phyloP scores from a whole-genome alignment of 179 eudicot species.

The Drosera spatulata region DNA sequence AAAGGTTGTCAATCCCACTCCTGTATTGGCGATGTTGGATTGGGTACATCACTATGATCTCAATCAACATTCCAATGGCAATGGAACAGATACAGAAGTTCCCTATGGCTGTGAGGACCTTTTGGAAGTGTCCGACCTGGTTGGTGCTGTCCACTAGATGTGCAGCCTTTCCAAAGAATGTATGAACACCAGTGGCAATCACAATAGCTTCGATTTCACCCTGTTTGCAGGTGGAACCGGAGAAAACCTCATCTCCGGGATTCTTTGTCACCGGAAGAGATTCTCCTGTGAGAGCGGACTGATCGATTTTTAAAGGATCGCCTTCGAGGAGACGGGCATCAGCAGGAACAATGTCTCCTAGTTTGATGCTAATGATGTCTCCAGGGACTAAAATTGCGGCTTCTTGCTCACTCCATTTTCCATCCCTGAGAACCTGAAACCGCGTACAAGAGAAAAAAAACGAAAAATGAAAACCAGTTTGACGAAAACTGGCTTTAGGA shows the following conservation, averaged over 20 bases:
- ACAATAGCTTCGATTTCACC: slow-evolving; percentile 74
- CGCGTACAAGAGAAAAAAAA: too few relatives aligned
- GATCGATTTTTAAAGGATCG: slow-evolving; percentile 61
- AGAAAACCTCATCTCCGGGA: slow-evolving; percentile 53
- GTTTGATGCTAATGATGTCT: slow-evolving; percentile 64
- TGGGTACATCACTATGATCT: slow-evolving; percentile 57
- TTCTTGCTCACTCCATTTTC: slow-evolving; percentile 62
- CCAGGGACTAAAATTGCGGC: slow-evolving; percentile 64
- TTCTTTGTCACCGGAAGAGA: slow-evolving; percentile 55
- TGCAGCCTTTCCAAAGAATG: slow-evolving; percentile 75
- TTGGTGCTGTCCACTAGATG: slow-evolving; percentile 60
- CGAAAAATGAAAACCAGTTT: too few relatives aligned
- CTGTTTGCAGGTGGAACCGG: slow-evolving; percentile 71
- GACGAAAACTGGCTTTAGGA: too few relatives aligned
- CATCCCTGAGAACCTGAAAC: slow-evolving; percentile 52
- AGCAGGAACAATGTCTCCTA: slow-evolving; percentile 74
- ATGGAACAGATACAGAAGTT: slow-evolving; percentile 71
- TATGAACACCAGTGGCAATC: slow-evolving; percentile 64
- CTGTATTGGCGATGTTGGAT: slow-evolving; percentile 53
- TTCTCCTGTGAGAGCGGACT: slow-evolving; percentile 65
- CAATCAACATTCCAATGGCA: slow-evolving; percentile 57
- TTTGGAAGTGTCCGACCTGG: slow-evolving; percentile 60
- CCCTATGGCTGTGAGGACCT: slow-evolving; percentile 68
- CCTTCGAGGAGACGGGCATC: slow-evolving; percentile 75
- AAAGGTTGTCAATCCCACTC: slow-evolving; percentile 62